A percentile compares a stretch with the other conserved stretches of the same genome.
These are phyloP conservation scores for Boletus semigastroideus DNA, from an alignment of 1,284 basidiomycete species.

Conservation along the genomic window DNA sequence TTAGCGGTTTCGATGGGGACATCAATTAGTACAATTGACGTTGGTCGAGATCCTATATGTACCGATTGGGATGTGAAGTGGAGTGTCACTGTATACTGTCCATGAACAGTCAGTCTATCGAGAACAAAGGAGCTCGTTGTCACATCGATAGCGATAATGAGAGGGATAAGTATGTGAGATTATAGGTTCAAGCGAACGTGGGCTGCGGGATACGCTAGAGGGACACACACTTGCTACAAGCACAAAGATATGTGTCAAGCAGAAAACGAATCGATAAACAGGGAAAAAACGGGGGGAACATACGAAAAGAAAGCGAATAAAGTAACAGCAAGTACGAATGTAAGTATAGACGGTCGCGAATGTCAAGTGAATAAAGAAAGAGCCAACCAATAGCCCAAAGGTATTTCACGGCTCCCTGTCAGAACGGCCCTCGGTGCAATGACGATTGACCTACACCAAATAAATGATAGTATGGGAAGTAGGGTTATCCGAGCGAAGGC, in stretches of 20 bases:
- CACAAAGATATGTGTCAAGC: slow-evolving; percentile 23
- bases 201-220: slow-evolving; percentile 24
- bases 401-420: slow-evolving; percentile 22
- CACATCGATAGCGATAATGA: slow-evolving; percentile 32
- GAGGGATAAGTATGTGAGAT: slow-evolving; percentile 31
- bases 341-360: slow-evolving; percentile 33
- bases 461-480: not conserved
- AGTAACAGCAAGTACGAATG: slow-evolving; percentile 32
- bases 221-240: slow-evolving; percentile 26
- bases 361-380: slow-evolving; percentile 47
- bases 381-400: slow-evolving; percentile 66
- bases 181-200: slow-evolving; percentile 25
- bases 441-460: slow-evolving; percentile 7
- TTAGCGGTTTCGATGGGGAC: slow-evolving; percentile 13
- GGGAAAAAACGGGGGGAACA: slow-evolving; percentile 7
- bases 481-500: slow-evolving; percentile 10
- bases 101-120: slow-evolving; percentile 21
- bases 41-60: slow-evolving; percentile 6
- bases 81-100: slow-evolving; percentile 16
- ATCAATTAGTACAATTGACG: slow-evolving; percentile 10
- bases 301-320: slow-evolving; percentile 33
- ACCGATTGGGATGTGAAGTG: slow-evolving; percentile 11
- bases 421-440: slow-evolving; percentile 1
- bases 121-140: slow-evolving; percentile 20
- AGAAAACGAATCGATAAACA: slow-evolving; percentile 13